Evolutionary conservation across 1,139 yeast genomes (phyloP), one percentile per base, ranked within the genome.

Genomic region (Chernovozyma sophiae-reginae): DNA sequence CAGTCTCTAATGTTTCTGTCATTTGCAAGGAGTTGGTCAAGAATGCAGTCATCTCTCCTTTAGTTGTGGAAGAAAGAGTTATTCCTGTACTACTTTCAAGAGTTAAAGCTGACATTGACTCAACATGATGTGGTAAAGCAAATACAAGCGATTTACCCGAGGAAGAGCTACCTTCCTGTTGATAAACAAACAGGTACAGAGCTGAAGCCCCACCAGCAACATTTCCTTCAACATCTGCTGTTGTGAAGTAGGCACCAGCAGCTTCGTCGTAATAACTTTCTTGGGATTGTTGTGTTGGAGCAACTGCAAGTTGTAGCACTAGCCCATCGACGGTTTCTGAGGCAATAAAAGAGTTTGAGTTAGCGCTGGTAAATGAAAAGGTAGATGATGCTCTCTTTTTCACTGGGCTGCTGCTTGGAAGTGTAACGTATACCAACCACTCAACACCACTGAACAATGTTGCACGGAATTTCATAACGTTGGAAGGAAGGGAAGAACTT

Each of bases 71-170:
- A 25, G 68, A 65, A 32, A 80, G 56, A 14, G 61, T 52, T 33
- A 80, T 65, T 20, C 75, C 76, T 18, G 86, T 77, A 26, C 65
- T 56, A 2, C 62, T 49, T 3, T 54, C 45, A 4, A 60, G 37
- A 38, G 71, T 65, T 3, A 56, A 53, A 2, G 62, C 40, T 22
- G 68, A 54, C 43, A 84, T 63, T 1, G 85, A 71, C 25, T 61
- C 64, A 34, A 77, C 67, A 42, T 82, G 94, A 56, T 86, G 95
- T 16, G 92, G 89, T 38, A 82, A 68, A 7, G 86, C 85, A 56
- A 77, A 85, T 3, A 83, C 58, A 33, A 82, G 60, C 8, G 84
- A 69, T 7, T 58, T 56, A 3, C 79, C 79, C 15, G 74, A 60
- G 6, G 65, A 53, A 8, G 86, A 77, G 2, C 56, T 41, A 35